Evolutionary conservation across 2,329 filamentous ascomycete genomes (phyloP).

Genomic region (Aspergillus chevalieri): DNA sequence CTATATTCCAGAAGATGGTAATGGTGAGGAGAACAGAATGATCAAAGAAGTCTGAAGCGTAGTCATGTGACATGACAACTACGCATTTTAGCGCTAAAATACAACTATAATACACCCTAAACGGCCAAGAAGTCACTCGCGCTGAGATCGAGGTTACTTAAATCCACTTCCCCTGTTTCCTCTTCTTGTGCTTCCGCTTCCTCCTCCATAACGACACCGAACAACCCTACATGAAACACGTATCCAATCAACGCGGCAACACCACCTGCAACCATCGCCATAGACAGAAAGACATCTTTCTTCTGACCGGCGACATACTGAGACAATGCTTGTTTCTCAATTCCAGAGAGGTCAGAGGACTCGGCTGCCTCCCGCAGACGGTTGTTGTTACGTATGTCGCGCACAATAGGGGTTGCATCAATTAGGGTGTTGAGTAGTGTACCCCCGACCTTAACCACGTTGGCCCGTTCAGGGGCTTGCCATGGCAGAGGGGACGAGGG

Average conservation of each 20-base stretch:
- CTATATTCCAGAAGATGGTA: too few relatives aligned
- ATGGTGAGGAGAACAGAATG: too few relatives aligned
- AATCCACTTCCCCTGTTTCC: conserved; percentile 5
- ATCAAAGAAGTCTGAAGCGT: too few relatives aligned
- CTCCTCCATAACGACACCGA: conserved; percentile 6
- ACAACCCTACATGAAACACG: conserved; percentile 27
- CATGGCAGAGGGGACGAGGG: conserved; percentile 25
- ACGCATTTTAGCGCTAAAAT: too few relatives aligned
- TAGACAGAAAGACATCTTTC: conserved; percentile 31
- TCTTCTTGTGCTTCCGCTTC: conserved; percentile 10
- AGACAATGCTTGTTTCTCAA: conserved; percentile 21
- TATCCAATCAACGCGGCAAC: conserved; percentile 33
- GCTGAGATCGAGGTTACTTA: conserved; percentile 1
- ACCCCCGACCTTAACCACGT: conserved; percentile 25
- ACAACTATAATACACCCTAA: background rate
- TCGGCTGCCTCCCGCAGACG: conserved; percentile 30
- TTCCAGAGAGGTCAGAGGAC: conserved; percentile 17
- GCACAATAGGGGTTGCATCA: conserved; percentile 33
- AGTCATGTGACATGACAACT: too few relatives aligned
- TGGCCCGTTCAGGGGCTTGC: conserved; percentile 28
- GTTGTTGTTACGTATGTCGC: conserved; percentile 31
- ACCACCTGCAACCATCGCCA: conserved; percentile 30
- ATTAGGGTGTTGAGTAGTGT: conserved; percentile 30
- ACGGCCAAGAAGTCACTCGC: background rate
- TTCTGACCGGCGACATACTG: conserved; percentile 19